Conservation (phyloP, 495 filamentous ascomycete genomes). For the Annulohypoxylon moriforme region DNA sequence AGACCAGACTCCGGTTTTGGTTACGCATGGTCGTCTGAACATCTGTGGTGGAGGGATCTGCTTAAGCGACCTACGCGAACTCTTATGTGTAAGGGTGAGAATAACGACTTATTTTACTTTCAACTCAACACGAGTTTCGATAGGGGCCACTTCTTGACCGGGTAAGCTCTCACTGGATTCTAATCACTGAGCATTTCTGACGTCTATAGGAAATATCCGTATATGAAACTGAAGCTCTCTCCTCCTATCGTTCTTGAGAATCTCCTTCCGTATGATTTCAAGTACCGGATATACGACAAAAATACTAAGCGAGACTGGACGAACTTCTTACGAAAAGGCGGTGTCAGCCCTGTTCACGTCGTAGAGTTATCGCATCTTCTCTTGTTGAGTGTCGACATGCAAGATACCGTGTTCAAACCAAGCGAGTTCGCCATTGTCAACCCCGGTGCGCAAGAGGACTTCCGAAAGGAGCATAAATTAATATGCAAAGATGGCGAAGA, state of each 20-base stretch:
- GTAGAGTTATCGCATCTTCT: conserved; percentile 95
- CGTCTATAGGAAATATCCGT: conserved; percentile 78
- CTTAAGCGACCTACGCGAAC: conserved; percentile 84
- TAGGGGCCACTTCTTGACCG: conserved; percentile 81
- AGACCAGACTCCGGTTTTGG: conserved; percentile 97
- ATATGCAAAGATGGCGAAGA: conserved; percentile 85
- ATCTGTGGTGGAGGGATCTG: conserved; percentile 91
- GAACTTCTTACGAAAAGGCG: conserved; percentile 95
- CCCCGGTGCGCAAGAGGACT: conserved; percentile 86
- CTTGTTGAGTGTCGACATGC: conserved; percentile 91
- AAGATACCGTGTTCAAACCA: conserved; percentile 92
- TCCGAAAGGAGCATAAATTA: conserved; percentile 82
- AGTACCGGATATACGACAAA: conserved; percentile 98
- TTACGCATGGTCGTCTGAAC: conserved; percentile 91
- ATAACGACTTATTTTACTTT: conserved; percentile 92
- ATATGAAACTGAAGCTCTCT: conserved; percentile 90
- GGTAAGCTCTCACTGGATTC: conserved; percentile 53
- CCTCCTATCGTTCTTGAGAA: conserved; percentile 96
- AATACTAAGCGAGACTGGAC: conserved; percentile 98
- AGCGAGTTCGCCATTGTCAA: conserved; percentile 99
- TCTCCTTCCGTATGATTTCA: conserved; percentile 96
- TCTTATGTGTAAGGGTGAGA: conserved; percentile 86
- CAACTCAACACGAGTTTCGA: conserved; percentile 89
- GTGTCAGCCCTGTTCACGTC: conserved; percentile 95
- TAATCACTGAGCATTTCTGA: conserved; percentile 41